Percentiles rank a stretch among this genome's conserved stretches.
Evolutionary conservation across 306 rosid genomes (phyloP).

Genomic region (Malus orientalis): DNA sequence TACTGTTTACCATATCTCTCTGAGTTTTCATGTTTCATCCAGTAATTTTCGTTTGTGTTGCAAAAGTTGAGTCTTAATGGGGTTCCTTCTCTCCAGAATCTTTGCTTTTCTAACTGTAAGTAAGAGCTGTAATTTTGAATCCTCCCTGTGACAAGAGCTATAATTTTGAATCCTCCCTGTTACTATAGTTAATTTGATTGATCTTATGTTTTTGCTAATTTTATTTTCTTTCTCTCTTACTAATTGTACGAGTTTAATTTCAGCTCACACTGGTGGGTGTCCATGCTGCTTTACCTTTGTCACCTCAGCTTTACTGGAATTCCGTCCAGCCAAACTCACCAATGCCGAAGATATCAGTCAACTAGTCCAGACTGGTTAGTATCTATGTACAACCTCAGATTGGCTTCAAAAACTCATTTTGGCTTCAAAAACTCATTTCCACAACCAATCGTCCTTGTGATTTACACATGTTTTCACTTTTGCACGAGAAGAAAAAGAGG

Average conservation of each 20-base stretch:
- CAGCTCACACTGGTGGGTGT: constrained; percentile 22
- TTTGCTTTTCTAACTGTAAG: constrained; percentile 36
- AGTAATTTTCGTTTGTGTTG: neutral
- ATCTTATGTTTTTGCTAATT: neutral
- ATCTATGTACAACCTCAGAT: neutral
- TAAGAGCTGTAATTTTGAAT: constrained; percentile 2
- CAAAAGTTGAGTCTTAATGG: constrained; percentile 24
- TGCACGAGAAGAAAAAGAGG: too few relatives aligned
- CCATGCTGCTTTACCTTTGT: constrained; percentile 30
- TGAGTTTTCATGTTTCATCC: neutral
- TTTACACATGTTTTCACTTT: too few relatives aligned
- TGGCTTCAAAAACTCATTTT: neutral
- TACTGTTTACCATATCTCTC: neutral
- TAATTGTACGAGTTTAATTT: neutral
- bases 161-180: neutral
- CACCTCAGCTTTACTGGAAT: constrained; percentile 57
- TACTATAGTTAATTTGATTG: neutral
- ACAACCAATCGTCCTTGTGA: neutral
- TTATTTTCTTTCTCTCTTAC: neutral
- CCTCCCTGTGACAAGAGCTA: constrained; percentile 4
- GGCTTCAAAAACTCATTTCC: neutral
- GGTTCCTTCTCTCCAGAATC: constrained; percentile 16
- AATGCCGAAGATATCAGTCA: constrained; percentile 45
- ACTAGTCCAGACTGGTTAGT: constrained; percentile 32
- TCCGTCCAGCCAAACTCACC: constrained; percentile 45